Percentiles rank a stretch among this genome's conserved stretches.
Conservation (phyloP, 2,329 filamentous ascomycete species). For the Paramyrothecium roridum region DNA sequence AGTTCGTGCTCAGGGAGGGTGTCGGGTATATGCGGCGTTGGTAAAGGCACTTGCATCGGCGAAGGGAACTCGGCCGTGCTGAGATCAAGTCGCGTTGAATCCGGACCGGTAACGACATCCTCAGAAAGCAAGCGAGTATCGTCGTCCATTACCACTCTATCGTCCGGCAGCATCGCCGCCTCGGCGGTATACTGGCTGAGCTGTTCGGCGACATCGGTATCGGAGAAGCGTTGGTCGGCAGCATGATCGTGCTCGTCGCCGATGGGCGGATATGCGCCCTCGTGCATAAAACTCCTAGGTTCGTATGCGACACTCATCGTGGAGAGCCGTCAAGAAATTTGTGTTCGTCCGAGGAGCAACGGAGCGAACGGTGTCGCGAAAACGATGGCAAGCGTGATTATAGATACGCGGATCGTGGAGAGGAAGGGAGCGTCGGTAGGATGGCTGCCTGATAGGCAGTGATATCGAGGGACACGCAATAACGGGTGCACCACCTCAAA, state of each 20-base stretch:
- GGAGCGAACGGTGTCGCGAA: neutral
- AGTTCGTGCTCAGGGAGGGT: slow-evolving; percentile 27
- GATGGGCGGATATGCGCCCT: slow-evolving; percentile 44
- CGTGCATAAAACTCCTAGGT: slow-evolving; percentile 44
- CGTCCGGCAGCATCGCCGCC: slow-evolving; percentile 32
- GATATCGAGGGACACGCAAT: neutral
- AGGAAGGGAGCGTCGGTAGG: neutral
- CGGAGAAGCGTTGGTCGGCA: slow-evolving; percentile 37
- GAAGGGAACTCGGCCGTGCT: slow-evolving; percentile 27
- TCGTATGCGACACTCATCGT: slow-evolving; percentile 52
- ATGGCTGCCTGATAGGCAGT: neutral
- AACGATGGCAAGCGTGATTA: neutral
- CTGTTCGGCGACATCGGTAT: slow-evolving; percentile 39
- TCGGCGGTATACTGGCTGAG: slow-evolving; percentile 41
- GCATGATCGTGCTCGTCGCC: slow-evolving; percentile 40
- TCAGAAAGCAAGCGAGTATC: slow-evolving; percentile 33
- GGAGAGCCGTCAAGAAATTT: neutral
- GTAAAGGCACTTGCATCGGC: slow-evolving; percentile 26
- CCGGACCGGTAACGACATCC: slow-evolving; percentile 33
- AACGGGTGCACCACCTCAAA: neutral
- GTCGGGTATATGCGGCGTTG: slow-evolving; percentile 26
- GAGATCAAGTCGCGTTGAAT: slow-evolving; percentile 36
- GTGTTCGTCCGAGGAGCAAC: no score
- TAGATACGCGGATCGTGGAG: neutral
- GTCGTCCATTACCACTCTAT: slow-evolving; percentile 31